Evolutionary conservation across 768 basidiomycete species (phyloP).

Genomic region (Serpula lacrymans): DNA sequence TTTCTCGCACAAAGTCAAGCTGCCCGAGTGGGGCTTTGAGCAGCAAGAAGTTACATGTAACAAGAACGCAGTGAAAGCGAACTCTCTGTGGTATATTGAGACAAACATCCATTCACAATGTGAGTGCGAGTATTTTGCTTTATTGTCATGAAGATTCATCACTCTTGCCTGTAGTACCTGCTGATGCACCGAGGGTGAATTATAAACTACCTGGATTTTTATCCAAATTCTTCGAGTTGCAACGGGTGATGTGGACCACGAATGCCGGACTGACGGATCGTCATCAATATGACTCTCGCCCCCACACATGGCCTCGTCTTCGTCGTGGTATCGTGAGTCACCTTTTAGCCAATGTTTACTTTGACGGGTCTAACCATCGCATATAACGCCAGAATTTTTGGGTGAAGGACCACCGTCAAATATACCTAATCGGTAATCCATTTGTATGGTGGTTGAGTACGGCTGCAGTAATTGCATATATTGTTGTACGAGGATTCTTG

Average conservation of each 20-base stretch:
- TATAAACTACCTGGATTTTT: slow-evolving; percentile 90
- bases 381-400: slow-evolving; percentile 85
- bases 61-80: slow-evolving; percentile 87
- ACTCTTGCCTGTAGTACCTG: slow-evolving; percentile 49
- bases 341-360: background rate
- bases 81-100: slow-evolving; percentile 94
- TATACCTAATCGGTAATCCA: slow-evolving; percentile 95
- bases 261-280: slow-evolving; percentile 95
- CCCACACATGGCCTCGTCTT: slow-evolving; percentile 85
- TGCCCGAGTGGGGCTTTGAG: slow-evolving; percentile 97
- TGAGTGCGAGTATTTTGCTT: slow-evolving; percentile 38
- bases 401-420: slow-evolving; percentile 94
- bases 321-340: slow-evolving; percentile 85
- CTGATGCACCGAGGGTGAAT: slow-evolving; percentile 77
- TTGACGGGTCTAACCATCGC: background rate
- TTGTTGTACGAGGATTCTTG: slow-evolving; percentile 68
- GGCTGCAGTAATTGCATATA: slow-evolving; percentile 64
- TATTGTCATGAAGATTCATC: background rate
- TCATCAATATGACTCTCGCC: slow-evolving; percentile 94
- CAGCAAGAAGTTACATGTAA: slow-evolving; percentile 99
- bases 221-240: slow-evolving; percentile 86
- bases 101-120: slow-evolving; percentile 65
- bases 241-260: slow-evolving; percentile 95
- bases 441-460: slow-evolving; percentile 90
- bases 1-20: slow-evolving; percentile 96